A percentile compares a stretch with the other conserved stretches of the same genome.
These are phyloP conservation scores for Botrytis fragariae DNA, from an alignment of 2,329 filamentous ascomycete species.

Conservation along the genomic window DNA sequence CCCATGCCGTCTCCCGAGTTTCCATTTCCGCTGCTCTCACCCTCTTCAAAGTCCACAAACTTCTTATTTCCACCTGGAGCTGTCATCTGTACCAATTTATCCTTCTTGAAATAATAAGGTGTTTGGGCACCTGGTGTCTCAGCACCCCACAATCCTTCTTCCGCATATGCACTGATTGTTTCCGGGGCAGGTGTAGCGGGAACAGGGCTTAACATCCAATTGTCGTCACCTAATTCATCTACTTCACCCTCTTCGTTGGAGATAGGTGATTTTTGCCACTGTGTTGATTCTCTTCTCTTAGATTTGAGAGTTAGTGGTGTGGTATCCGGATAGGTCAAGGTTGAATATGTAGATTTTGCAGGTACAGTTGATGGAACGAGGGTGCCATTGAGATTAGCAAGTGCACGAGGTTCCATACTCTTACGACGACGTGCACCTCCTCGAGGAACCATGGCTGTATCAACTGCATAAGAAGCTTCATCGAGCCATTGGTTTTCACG, in stretches of 20 bases:
- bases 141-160: conserved; percentile 34
- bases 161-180: conserved; percentile 34
- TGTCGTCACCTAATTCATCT: conserved; percentile 29
- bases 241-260: conserved; percentile 19
- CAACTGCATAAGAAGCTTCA: conserved; percentile 66
- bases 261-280: conserved; percentile 39
- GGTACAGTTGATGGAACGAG: conserved; percentile 46
- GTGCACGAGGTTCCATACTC: conserved; percentile 74
- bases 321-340: conserved; percentile 36
- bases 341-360: conserved; percentile 32
- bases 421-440: conserved; percentile 71
- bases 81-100: conserved; percentile 37
- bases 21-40: conserved; percentile 1
- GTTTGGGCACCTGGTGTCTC: conserved; percentile 36
- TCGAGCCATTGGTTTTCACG: conserved; percentile 74
- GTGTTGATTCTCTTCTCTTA: conserved; percentile 35
- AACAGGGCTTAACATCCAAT: conserved; percentile 34
- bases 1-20: conserved; percentile 24
- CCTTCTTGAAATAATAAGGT: conserved; percentile 37
- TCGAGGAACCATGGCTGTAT: conserved; percentile 64
- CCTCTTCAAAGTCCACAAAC: conserved; percentile 28
- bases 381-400: conserved; percentile 67
- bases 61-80: conserved; percentile 24
- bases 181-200: conserved; percentile 37
- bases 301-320: conserved; percentile 36